These are phyloP conservation scores for Teunomyces kruisii DNA, from an alignment of 805 yeast genomes.

Conservation along the genomic window DNA sequence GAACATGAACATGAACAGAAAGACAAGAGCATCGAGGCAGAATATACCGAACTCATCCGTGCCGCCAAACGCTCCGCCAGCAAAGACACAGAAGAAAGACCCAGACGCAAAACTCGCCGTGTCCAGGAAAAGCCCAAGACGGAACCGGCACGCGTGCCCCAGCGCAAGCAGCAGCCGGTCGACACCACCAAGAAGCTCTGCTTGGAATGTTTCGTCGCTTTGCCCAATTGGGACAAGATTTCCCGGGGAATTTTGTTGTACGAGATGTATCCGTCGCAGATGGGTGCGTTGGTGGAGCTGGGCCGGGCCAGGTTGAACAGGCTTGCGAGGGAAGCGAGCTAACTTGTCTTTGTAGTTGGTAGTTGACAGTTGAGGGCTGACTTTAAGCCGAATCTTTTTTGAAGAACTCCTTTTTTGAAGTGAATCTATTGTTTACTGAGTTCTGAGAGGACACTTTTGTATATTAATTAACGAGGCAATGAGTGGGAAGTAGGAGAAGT, in stretches of 20 bases:
- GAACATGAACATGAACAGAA: no score
- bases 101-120: constrained; percentile 12
- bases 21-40: constrained; percentile 15
- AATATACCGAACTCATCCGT: constrained; percentile 16
- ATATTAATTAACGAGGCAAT: no score
- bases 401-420: no score
- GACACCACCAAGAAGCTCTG: constrained; percentile 18
- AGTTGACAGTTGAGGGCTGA: no score
- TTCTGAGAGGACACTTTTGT: no score
- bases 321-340: neutral
- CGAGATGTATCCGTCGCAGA: constrained; percentile 19
- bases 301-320: constrained; percentile 13
- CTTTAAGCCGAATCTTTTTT: no score
- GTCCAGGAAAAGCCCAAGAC: constrained; percentile 14
- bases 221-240: constrained; percentile 6
- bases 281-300: constrained; percentile 18
- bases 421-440: no score
- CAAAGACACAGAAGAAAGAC: constrained; percentile 2
- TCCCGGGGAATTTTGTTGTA: constrained; percentile 26
- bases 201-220: constrained; percentile 25
- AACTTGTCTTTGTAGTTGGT: no score
- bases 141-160: constrained; percentile 7
- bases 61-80: constrained; percentile 17
- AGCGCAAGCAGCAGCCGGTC: constrained; percentile 8
- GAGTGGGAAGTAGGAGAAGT: no score